Evolutionary conservation across 768 basidiomycete genomes (phyloP).

Genomic region (Mycena pura): DNA sequence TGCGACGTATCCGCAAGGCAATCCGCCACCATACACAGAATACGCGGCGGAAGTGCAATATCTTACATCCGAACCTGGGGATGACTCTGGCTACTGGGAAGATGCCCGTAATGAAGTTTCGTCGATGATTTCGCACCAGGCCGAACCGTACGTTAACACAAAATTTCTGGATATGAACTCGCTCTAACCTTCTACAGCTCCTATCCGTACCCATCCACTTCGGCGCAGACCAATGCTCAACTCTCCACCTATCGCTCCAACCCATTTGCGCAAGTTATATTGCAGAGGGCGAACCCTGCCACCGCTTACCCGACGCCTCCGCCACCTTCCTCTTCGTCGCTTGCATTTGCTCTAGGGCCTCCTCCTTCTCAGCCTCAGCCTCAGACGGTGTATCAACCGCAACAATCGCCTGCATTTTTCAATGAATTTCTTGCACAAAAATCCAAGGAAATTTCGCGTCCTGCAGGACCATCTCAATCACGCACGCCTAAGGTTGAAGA

Average conservation of each 20-base stretch:
- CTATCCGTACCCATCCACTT: conserved; percentile 50
- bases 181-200: conserved; percentile 29
- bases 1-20: conserved; percentile 44
- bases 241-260: conserved; percentile 61
- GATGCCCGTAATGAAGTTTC: conserved; percentile 65
- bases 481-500: background rate
- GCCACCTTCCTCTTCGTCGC: conserved; percentile 74
- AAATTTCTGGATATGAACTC: conserved; percentile 26
- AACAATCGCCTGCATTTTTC: conserved; percentile 71
- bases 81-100: conserved; percentile 70
- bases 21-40: conserved; percentile 67
- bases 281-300: conserved; percentile 67
- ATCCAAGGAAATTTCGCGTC: conserved; percentile 43
- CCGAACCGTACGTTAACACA: conserved; percentile 49
- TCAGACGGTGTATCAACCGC: conserved; percentile 48
- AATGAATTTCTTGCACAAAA: conserved; percentile 69
- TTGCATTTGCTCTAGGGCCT: conserved; percentile 72
- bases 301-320: conserved; percentile 77
- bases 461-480: conserved; percentile 28
- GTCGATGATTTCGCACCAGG: conserved; percentile 62
- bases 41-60: conserved; percentile 69
- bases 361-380: conserved; percentile 22
- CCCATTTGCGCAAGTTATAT: conserved; percentile 67
- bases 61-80: conserved; percentile 55
- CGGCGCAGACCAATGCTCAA: conserved; percentile 47